Evolutionary conservation across 352 stramenopile species (phyloP).

Genomic region (Thraustotheca clavata): DNA sequence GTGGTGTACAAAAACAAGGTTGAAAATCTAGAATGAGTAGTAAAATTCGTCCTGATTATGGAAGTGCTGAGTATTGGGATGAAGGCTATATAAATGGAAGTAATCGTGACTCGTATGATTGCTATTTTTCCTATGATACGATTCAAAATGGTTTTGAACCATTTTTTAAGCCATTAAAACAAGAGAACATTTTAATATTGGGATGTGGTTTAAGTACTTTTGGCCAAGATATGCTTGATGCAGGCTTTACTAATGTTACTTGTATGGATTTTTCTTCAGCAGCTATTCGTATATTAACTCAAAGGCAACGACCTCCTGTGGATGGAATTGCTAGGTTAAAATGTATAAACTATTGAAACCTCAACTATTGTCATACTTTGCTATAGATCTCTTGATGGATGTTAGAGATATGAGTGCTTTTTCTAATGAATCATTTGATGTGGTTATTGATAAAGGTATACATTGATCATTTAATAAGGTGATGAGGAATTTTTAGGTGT

Average conservation of each 20-base stretch:
- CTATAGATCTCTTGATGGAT: conserved; percentile 15
- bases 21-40: too few relatives aligned
- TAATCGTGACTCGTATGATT: not conserved
- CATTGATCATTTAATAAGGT: not conserved
- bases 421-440: conserved; percentile 5
- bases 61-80: conserved; percentile 17
- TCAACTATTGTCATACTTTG: not conserved
- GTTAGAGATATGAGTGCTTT: conserved; percentile 13
- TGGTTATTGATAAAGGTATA: conserved; percentile 19
- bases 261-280: conserved; percentile 21
- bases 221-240: conserved; percentile 1
- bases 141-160: conserved; percentile 3
- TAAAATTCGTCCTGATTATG: not conserved
- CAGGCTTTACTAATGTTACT: conserved; percentile 18
- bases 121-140: conserved; percentile 1
- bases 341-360: not conserved
- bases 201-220: conserved; percentile 19
- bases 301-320: not conserved
- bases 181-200: conserved; percentile 10
- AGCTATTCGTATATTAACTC: conserved; percentile 12
- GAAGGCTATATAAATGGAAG: conserved; percentile 5
- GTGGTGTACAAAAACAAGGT: too few relatives aligned
- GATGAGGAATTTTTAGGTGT: too few relatives aligned
- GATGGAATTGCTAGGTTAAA: not conserved
- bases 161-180: conserved; percentile 2